Base-by-base conservation (phyloP, 345 rosid genomes). In the Acer campestre region DNA sequence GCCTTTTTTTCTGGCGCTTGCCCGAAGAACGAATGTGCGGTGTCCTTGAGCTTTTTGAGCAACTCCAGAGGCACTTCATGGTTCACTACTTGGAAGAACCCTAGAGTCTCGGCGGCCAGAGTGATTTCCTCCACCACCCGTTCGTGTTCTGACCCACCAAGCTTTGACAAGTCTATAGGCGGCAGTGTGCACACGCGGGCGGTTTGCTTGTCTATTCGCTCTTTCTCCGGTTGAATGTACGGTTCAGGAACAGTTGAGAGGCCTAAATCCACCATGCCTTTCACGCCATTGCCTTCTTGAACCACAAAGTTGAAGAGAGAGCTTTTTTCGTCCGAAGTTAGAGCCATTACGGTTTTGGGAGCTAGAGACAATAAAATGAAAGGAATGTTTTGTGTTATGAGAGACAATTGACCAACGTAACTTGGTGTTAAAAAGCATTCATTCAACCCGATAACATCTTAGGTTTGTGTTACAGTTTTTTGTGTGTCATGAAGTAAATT, bases 51-150 rank as follows among this genome's bases (percentile, higher is more conserved):
- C 11, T 71, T 68, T 53, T 88, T 88, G 0, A 90, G 85, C 66
- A 90, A 69, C 59, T 88, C 83, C 1, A 72, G 64, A 8, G 88
- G 83, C 27, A 88, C 89, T 1, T 88, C 92, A 48, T 89, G 92
- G 83, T 87, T 87, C 70, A 82, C 83, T 40, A 89, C 90, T 81
- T 89, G 88, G 78, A 89, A 87, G 85, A 89, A 89, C 64, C 92
- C 92, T 9, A 87, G 75, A 16, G 88, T 87, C 85, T 84, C 80
- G 3, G 88, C 85, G 10, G 90, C 92, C 75, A 73, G 56, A 6
- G 53, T 81, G 27, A 87, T 87, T 35, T 85, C 79, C 38, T 78
- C 72, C 25, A 75, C 83, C 53, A 81, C 86, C 13, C 66, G 81
- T 22, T 74, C 81, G 67, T 82, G 86, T 56, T 78, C 42, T 25